Conservation (phyloP, 1,284 basidiomycete genomes). For the Rhodotorula sp. region DNA sequence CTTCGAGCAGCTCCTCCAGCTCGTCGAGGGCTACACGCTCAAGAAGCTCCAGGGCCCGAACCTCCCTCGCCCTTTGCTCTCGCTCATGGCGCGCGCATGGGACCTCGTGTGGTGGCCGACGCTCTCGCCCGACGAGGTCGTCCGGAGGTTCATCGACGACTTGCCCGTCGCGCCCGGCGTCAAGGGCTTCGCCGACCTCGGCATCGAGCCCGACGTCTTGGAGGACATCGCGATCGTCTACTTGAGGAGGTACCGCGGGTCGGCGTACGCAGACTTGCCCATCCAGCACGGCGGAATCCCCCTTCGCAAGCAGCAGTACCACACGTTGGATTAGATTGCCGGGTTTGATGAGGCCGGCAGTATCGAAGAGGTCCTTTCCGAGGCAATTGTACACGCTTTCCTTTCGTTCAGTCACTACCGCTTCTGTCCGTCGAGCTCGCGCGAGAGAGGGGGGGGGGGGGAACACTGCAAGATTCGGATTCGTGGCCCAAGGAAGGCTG, state of each 20-base stretch:
- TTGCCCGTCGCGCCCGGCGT: conserved; percentile 56
- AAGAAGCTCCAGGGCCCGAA: conserved; percentile 65
- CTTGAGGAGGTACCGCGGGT: conserved; percentile 81
- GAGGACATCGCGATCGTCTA: conserved; percentile 90
- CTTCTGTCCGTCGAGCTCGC: no score
- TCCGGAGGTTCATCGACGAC: conserved; percentile 84
- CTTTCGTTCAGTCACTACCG: neutral
- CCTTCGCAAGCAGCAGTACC: conserved; percentile 50
- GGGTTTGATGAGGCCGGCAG: no score
- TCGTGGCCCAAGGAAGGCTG: no score
- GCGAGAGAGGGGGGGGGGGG: no score
- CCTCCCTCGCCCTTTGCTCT: conserved; percentile 73
- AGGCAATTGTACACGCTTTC: neutral
- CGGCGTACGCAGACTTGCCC: conserved; percentile 51
- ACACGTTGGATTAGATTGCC: conserved; percentile 51
- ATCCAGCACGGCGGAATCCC: conserved; percentile 51
- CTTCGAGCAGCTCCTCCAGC: conserved; percentile 75
- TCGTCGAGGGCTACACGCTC: conserved; percentile 78
- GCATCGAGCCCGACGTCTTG: conserved; percentile 71
- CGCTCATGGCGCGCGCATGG: conserved; percentile 62
- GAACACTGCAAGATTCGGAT: no score
- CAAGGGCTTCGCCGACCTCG: conserved; percentile 56
- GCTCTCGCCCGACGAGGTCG: conserved; percentile 85
- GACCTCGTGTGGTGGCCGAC: conserved; percentile 91
- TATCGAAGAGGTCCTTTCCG: neutral